Conservation (phyloP, 129 eudicot genomes). For the Flaveria bidentis region DNA sequence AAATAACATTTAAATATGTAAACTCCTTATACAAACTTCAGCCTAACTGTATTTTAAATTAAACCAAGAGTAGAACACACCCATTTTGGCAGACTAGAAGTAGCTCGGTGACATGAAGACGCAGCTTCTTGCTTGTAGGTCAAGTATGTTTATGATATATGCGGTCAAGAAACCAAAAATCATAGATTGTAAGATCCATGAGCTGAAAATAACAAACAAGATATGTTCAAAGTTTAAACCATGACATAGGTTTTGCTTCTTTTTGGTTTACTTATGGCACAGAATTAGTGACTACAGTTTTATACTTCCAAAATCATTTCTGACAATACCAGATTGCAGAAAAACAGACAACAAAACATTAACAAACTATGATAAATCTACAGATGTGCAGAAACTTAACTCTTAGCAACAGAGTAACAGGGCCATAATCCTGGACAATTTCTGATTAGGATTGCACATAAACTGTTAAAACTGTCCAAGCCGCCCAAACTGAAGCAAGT, state of each 20-base stretch:
- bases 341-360: not conserved
- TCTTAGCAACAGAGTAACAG: not conserved
- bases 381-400: slow-evolving; percentile 4
- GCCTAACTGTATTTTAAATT: slow-evolving; percentile 20
- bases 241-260: not conserved
- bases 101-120: not conserved
- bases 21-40: slow-evolving; percentile 26
- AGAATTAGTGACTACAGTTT: not conserved
- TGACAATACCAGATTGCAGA: not conserved
- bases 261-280: not conserved
- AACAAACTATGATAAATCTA: not conserved
- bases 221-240: not conserved
- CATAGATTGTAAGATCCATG: not conserved
- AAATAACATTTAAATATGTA: slow-evolving; percentile 30
- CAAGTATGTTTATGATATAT: not conserved
- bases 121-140: slow-evolving; percentile 8
- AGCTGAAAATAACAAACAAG: not conserved
- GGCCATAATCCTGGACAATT: not conserved
- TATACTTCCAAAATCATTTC: not conserved
- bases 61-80: slow-evolving; percentile 6
- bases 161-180: slow-evolving; percentile 1
- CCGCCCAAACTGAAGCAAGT: not conserved
- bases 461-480: not conserved
- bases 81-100: slow-evolving; percentile 16
- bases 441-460: not conserved